Conservation (phyloP, 2,329 filamentous ascomycete genomes). For the Coniochaeta ligniaria region DNA sequence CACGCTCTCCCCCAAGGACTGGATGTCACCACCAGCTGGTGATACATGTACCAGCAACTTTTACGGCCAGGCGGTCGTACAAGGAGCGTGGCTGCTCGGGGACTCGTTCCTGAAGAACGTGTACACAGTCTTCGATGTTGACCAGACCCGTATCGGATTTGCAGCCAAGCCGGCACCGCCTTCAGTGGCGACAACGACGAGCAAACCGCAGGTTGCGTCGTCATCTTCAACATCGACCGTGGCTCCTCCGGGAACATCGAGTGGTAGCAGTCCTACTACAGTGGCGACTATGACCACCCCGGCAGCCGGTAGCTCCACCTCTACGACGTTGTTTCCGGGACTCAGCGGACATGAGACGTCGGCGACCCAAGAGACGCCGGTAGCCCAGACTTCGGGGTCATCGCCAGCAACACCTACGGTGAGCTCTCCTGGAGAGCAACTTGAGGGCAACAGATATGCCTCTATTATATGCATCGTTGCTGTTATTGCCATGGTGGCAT, state of each 20-base stretch:
- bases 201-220: not conserved
- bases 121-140: slow-evolving; percentile 77
- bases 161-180: slow-evolving; percentile 22
- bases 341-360: slow-evolving; percentile 29
- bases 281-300: slow-evolving; percentile 2
- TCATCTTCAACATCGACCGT: not conserved
- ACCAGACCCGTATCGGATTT: slow-evolving; percentile 52
- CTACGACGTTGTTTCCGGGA: slow-evolving; percentile 16
- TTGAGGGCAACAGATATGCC: slow-evolving; percentile 11
- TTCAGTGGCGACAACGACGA: slow-evolving; percentile 11
- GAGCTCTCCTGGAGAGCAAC: slow-evolving; percentile 15
- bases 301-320: slow-evolving; percentile 7
- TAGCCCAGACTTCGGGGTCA: slow-evolving; percentile 10
- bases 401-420: slow-evolving; percentile 12
- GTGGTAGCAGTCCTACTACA: not conserved
- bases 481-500: slow-evolving; percentile 15
- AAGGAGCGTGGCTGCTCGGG: slow-evolving; percentile 69
- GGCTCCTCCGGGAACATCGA: not conserved
- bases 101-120: slow-evolving; percentile 87
- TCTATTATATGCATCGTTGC: slow-evolving; percentile 15
- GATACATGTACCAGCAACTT: slow-evolving; percentile 63
- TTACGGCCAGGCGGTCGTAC: slow-evolving; percentile 62
- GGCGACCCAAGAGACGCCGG: slow-evolving; percentile 14
- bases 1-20: slow-evolving; percentile 62
- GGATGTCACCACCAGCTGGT: slow-evolving; percentile 43